These are phyloP conservation scores for Ogataea paradorogensis DNA, from an alignment of 805 yeast genomes.

Conservation along the genomic window DNA sequence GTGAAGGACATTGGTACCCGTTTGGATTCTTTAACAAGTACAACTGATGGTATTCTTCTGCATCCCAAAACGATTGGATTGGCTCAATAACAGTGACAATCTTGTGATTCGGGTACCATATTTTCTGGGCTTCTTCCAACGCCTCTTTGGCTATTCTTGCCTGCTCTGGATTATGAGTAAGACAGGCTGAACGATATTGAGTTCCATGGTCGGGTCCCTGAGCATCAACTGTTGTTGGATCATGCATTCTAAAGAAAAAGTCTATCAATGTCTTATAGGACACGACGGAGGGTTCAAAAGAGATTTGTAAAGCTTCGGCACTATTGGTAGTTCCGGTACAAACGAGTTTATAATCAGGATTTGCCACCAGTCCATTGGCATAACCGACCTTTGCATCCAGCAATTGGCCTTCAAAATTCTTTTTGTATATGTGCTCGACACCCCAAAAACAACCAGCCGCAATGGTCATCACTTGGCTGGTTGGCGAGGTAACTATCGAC, in stretches of 20 bases:
- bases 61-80: conserved; percentile 74
- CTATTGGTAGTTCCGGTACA: conserved; percentile 72
- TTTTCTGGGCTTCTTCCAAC: conserved; percentile 57
- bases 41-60: conserved; percentile 91
- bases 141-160: conserved; percentile 36
- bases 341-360: conserved; percentile 68
- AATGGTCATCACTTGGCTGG: conserved; percentile 52
- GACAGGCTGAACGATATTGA: conserved; percentile 86
- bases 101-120: conserved; percentile 69
- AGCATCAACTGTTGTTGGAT: conserved; percentile 78
- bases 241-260: conserved; percentile 89
- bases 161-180: conserved; percentile 56
- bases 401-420: conserved; percentile 63
- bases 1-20: conserved; percentile 91
- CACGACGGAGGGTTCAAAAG: conserved; percentile 71
- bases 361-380: conserved; percentile 64
- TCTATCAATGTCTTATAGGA: conserved; percentile 62
- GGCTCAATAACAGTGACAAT: conserved; percentile 73
- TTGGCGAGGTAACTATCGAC: conserved; percentile 29
- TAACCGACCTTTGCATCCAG: conserved; percentile 84
- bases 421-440: conserved; percentile 77
- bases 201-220: conserved; percentile 92
- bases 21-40: conserved; percentile 76
- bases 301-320: conserved; percentile 82
- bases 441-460: conserved; percentile 85